Evolutionary conservation across 1,139 yeast species (phyloP).

Genomic region (Spathaspora sp.): DNA sequence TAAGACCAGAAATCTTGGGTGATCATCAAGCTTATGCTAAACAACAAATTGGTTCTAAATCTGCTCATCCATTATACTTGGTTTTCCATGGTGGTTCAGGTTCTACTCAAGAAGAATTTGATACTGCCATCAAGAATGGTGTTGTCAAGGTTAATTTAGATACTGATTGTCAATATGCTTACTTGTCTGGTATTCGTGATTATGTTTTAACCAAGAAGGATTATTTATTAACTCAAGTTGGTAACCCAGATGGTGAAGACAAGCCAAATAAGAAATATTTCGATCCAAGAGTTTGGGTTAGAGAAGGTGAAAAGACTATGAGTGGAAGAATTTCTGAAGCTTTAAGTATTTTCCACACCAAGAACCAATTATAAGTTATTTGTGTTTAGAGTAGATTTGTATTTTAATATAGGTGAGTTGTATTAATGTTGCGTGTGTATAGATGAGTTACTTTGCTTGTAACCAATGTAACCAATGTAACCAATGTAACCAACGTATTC

Average conservation of each 20-base stretch:
- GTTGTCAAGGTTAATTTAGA: constrained; percentile 99
- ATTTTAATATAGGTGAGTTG: not conserved
- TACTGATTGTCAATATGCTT: constrained; percentile 98
- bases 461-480: no score
- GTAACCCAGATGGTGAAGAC: constrained; percentile 99
- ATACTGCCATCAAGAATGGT: constrained; percentile 88
- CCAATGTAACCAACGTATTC: no score
- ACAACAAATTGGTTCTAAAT: constrained; percentile 55
- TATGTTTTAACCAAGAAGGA: constrained; percentile 95
- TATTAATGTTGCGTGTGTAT: not conserved
- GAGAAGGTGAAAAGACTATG: constrained; percentile 99
- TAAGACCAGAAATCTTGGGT: constrained; percentile 91
- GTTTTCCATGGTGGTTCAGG: constrained; percentile 99
- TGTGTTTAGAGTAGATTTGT: constrained; percentile 1
- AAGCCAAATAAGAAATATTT: constrained; percentile 99
- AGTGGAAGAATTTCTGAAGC: constrained; percentile 79
- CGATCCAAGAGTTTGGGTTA: constrained; percentile 99
- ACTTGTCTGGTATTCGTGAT: constrained; percentile 95
- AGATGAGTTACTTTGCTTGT: no score
- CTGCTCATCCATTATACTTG: constrained; percentile 81
- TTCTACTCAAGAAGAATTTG: constrained; percentile 87
- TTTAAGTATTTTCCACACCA: constrained; percentile 82
- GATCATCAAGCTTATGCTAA: constrained; percentile 90
- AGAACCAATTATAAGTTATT: constrained; percentile 50
- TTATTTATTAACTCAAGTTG: constrained; percentile 83